A percentile compares a stretch with the other conserved stretches of the same genome.
These are phyloP conservation scores for Chloris gayana DNA, from an alignment of 176 grass and related monocot species.

Conservation along the genomic window DNA sequence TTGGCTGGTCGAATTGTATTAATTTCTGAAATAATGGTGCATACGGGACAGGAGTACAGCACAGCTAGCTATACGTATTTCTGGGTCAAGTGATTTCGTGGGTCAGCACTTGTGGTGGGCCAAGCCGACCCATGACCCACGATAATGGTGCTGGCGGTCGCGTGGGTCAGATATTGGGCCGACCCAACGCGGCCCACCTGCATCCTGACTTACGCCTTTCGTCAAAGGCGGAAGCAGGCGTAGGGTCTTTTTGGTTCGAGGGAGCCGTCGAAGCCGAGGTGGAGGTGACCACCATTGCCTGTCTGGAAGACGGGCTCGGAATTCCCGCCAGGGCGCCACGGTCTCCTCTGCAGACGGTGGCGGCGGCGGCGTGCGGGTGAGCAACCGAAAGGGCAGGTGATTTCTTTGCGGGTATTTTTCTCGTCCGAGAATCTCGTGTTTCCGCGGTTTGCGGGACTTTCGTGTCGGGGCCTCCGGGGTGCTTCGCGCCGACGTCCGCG, in stretches of 20 bases:
- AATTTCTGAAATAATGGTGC: too few species aligned
- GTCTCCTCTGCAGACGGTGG: neutral
- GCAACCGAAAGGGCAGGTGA: neutral
- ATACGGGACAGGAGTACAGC: too few species aligned
- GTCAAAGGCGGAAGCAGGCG: neutral
- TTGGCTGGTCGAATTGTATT: too few species aligned
- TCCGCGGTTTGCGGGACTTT: neutral
- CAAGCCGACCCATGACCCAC: too few species aligned
- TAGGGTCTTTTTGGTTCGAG: neutral
- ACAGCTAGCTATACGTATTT: too few species aligned
- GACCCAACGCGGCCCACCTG: too few species aligned
- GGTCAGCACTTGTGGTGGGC: too few species aligned
- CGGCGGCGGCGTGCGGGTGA: neutral
- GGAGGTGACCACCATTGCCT: neutral
- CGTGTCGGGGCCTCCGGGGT: neutral
- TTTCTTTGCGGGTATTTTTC: neutral
- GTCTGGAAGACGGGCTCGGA: constrained; percentile 1
- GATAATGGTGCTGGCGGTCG: too few species aligned
- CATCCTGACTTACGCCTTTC: neutral
- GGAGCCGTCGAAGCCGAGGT: neutral
- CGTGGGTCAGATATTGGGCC: too few species aligned
- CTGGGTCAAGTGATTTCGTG: too few species aligned
- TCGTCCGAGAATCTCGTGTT: neutral
- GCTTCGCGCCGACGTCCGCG: neutral
- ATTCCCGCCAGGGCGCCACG: constrained; percentile 10